Percentiles rank a stretch among this genome's conserved stretches.
Conservation (phyloP, 2,329 filamentous ascomycete species). For the Pseudocercospora cruenta region DNA sequence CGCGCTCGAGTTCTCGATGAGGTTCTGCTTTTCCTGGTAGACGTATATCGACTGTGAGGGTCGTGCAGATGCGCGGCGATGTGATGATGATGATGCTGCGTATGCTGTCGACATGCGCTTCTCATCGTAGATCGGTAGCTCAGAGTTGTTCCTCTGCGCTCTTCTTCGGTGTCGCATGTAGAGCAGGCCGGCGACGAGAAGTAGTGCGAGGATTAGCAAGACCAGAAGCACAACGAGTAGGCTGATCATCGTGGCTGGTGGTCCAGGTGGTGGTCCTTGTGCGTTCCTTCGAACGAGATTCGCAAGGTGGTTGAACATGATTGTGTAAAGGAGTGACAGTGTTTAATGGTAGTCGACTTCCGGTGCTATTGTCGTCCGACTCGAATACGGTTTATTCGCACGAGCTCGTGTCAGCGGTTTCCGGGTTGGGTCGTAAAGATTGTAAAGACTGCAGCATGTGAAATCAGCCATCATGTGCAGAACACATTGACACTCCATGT, state of each 20-base stretch:
- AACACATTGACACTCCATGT: not conserved
- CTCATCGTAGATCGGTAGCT: slow-evolving; percentile 73
- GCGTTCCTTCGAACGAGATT: slow-evolving; percentile 56
- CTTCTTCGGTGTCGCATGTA: slow-evolving; percentile 70
- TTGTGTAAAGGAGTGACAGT: not conserved
- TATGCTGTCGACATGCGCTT: slow-evolving; percentile 52
- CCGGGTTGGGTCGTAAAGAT: slow-evolving; percentile 3
- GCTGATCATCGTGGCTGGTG: slow-evolving; percentile 68
- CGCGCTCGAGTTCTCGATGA: slow-evolving; percentile 74
- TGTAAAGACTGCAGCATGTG: not conserved
- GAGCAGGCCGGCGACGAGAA: slow-evolving; percentile 69
- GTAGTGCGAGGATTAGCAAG: slow-evolving; percentile 72
- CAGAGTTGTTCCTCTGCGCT: slow-evolving; percentile 51
- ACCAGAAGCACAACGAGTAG: slow-evolving; percentile 79
- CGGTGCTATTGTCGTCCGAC: not conserved
- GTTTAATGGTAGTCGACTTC: not conserved
- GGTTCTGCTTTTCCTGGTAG: slow-evolving; percentile 76
- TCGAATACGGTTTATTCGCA: not conserved
- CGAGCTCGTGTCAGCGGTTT: slow-evolving; percentile 1
- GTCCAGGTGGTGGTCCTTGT: slow-evolving; percentile 40
- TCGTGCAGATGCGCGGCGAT: slow-evolving; percentile 62
- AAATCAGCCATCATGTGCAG: not conserved
- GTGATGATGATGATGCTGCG: slow-evolving; percentile 43
- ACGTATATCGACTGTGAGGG: slow-evolving; percentile 70
- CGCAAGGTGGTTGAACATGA: slow-evolving; percentile 45